phyloP scores from a whole-genome alignment of 2,329 filamentous ascomycete species.

The Blumeria hordei region DNA sequence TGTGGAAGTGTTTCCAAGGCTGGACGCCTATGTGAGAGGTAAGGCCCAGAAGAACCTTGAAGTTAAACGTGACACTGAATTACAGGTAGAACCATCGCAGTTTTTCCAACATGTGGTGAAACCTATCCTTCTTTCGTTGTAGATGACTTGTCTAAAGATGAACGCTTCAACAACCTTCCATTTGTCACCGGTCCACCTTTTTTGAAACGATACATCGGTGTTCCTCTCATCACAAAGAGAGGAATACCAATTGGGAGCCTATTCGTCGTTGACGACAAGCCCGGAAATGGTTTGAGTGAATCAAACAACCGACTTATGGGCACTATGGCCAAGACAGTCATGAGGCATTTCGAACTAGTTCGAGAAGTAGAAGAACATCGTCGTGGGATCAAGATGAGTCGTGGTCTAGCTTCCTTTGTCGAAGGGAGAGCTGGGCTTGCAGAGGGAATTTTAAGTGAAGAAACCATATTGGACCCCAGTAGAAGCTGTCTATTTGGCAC shows the following conservation, averaged over 20 bases:
- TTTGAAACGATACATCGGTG: constrained; percentile 14
- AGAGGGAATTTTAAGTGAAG: constrained; percentile 6
- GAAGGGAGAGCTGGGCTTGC: constrained; percentile 18
- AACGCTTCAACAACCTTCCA: constrained; percentile 11
- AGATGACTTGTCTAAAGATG: constrained; percentile 12
- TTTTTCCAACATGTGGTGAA: constrained; percentile 5
- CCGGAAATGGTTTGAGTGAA: constrained; percentile 24
- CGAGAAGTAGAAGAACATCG: constrained; percentile 27
- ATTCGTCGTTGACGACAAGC: constrained; percentile 31
- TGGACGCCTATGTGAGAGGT: constrained; percentile 15
- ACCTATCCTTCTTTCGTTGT: constrained; percentile 14
- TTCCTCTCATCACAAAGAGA: constrained; percentile 14
- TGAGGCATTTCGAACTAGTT: constrained; percentile 35
- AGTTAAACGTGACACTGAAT: too few relatives aligned
- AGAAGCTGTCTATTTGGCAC: too few relatives aligned
- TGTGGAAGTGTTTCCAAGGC: constrained; percentile 12
- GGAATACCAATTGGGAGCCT: constrained; percentile 29
- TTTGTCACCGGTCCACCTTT: constrained; percentile 12
- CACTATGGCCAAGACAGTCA: constrained; percentile 29
- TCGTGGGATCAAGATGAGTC: constrained; percentile 28
- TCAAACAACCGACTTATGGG: constrained; percentile 30
- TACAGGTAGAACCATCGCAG: constrained; percentile 10
- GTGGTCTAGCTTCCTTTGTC: constrained; percentile 28
- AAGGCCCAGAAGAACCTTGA: background rate
- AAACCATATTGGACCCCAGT: too few relatives aligned